Evolutionary conservation across 2,329 filamentous ascomycete species (phyloP), one percentile per base, ranked within the genome.

Genomic region (Ophiosphaerella narmari): DNA sequence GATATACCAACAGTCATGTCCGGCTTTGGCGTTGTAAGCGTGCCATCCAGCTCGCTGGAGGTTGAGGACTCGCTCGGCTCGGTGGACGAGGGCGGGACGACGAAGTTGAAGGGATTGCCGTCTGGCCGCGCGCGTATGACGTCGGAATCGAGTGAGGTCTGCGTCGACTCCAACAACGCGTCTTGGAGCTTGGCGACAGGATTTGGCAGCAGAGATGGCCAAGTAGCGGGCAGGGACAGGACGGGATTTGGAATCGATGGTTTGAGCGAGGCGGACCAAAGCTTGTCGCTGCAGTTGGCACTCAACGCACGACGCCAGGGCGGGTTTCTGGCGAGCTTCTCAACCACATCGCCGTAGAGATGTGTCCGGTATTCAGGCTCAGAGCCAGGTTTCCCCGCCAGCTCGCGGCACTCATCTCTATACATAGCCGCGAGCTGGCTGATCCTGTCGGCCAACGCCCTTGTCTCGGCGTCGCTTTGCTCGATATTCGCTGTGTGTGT

Each of bases 1-100:
- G 43, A 32, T 13, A 55, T 36, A 8, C 52, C 52, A 39, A 51
- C 44, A 36, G 40, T 52, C 21, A 52, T 51, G 24, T 55, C 48
- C 14, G 44, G 52, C 16, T 50, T 50, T 21, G 46, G 48, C 5
- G 52, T 52, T 8, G 47, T 38, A 14, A 52, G 31, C 9, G 39
- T 29, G 6, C n/a, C 34, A 1, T 43, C 46, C 12, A 43, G 21
- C 18, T 44, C 40, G 40, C 33, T 49, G 4, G 23, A 5, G 23
- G 39, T 23, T 3, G 46, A 49, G 26, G 46, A 44, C 23, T 49
- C 40, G 34, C 46, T 49, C 33, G 40, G 40, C 34, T 44, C 40
- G 11, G 34, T 43, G 5, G 46, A 14, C 33, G 23, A 3, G 16
- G 16, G 16, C 16, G 40, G 34, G 23, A 23, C 9, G 11, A n/a